Conservation (phyloP, 2,329 filamentous ascomycete genomes). For the Cercospora sp. region DNA sequence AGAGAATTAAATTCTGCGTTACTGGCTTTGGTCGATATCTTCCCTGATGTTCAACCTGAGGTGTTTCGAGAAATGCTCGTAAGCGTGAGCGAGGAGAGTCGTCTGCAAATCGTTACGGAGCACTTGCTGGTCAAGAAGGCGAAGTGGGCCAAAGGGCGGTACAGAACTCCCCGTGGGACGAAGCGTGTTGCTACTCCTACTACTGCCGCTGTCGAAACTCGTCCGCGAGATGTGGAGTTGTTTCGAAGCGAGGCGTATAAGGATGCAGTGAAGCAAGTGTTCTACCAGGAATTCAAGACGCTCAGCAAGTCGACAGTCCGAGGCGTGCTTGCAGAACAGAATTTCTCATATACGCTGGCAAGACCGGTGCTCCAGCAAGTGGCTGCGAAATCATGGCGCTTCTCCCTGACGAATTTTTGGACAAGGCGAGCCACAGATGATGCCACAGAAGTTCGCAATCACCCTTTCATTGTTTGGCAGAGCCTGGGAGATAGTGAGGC, state of each 20-base stretch:
- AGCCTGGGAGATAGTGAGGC: slow-evolving; percentile 48
- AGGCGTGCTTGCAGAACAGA: slow-evolving; percentile 76
- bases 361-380: slow-evolving; percentile 68
- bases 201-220: background rate
- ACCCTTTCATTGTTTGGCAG: slow-evolving; percentile 65
- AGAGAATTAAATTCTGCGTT: slow-evolving; percentile 70
- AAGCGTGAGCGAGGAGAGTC: slow-evolving; percentile 72
- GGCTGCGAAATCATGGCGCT: slow-evolving; percentile 74
- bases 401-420: slow-evolving; percentile 70
- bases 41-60: slow-evolving; percentile 77
- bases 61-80: slow-evolving; percentile 80
- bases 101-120: slow-evolving; percentile 75
- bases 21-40: slow-evolving; percentile 67
- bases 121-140: slow-evolving; percentile 70
- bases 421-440: slow-evolving; percentile 56
- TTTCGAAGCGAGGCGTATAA: slow-evolving; percentile 70
- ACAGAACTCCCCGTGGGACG: slow-evolving; percentile 31
- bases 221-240: slow-evolving; percentile 60
- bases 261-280: slow-evolving; percentile 64
- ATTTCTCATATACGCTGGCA: slow-evolving; percentile 74
- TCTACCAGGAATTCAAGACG: slow-evolving; percentile 74
- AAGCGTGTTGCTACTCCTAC: background rate
- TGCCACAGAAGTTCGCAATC: slow-evolving; percentile 40
- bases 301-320: slow-evolving; percentile 72
- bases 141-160: slow-evolving; percentile 69